Percentiles rank a stretch among this genome's conserved stretches.
Conservation (phyloP, 2,329 filamentous ascomycete species). For the Colletotrichum tabaci region DNA sequence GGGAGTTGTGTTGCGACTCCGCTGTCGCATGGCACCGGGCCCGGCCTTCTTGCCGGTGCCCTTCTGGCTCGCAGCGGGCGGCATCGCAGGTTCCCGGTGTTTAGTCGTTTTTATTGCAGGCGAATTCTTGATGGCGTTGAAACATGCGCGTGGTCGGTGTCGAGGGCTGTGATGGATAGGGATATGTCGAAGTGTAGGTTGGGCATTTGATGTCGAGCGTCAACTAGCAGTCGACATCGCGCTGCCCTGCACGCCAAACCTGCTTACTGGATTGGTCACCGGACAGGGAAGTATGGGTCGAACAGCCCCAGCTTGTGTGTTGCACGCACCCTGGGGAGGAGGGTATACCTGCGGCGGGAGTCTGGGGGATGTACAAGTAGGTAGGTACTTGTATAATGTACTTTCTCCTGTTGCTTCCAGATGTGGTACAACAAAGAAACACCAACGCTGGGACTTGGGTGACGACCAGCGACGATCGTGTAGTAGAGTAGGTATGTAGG, state of each 20-base stretch:
- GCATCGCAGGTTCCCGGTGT: slow-evolving; percentile 59
- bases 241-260: slow-evolving; percentile 33
- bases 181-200: slow-evolving; percentile 26
- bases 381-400: slow-evolving; percentile 12
- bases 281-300: slow-evolving; percentile 33
- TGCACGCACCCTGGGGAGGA: slow-evolving; percentile 23
- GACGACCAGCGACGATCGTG: too few species aligned
- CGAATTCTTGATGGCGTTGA: slow-evolving; percentile 15
- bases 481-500: too few species aligned
- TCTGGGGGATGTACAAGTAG: slow-evolving; percentile 26
- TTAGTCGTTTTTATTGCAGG: slow-evolving; percentile 7
- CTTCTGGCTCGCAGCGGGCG: slow-evolving; percentile 71
- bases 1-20: slow-evolving; percentile 85
- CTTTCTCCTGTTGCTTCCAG: too few species aligned
- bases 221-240: slow-evolving; percentile 34
- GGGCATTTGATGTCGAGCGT: slow-evolving; percentile 27
- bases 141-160: slow-evolving; percentile 30
- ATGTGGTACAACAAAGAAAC: too few species aligned
- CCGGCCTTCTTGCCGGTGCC: slow-evolving; percentile 77
- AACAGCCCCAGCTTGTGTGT: slow-evolving; percentile 21
- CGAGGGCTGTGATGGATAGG: slow-evolving; percentile 27
- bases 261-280: slow-evolving; percentile 39
- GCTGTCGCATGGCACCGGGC: slow-evolving; percentile 73
- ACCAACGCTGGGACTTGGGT: neutral
- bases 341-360: neutral